These are phyloP conservation scores for Arctium minus DNA, from an alignment of 129 eudicot genomes.

Conservation along the genomic window DNA sequence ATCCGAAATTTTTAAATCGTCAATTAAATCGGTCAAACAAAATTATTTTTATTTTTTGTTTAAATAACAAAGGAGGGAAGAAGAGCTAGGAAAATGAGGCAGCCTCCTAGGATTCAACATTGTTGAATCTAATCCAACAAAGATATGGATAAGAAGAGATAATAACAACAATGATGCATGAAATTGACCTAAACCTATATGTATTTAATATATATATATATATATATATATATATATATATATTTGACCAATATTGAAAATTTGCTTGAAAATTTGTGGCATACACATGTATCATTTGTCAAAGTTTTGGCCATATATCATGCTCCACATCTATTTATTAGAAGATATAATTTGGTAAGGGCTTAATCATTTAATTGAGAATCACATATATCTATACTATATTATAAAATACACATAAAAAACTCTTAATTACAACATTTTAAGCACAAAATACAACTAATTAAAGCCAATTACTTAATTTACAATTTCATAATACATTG, in stretches of 20 bases:
- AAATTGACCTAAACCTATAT: conserved; percentile 20
- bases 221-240: not conserved
- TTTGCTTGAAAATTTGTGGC: conserved; percentile 1
- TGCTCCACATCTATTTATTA: too few species aligned
- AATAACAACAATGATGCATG: conserved; percentile 27
- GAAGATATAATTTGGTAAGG: too few species aligned
- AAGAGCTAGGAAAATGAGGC: conserved; percentile 18
- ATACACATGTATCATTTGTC: conserved; percentile 6
- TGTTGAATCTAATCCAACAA: conserved; percentile 26
- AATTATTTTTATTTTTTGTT: too few species aligned
- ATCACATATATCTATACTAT: too few species aligned
- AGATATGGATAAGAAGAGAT: conserved; percentile 37
- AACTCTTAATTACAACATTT: too few species aligned
- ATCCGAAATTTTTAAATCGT: too few species aligned
- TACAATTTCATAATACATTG: too few species aligned
- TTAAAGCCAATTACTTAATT: too few species aligned
- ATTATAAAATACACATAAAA: too few species aligned
- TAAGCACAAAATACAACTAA: too few species aligned
- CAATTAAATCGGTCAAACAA: not conserved
- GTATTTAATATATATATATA: not conserved
- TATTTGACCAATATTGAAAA: not conserved
- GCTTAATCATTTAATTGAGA: too few species aligned
- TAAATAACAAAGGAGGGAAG: not conserved
- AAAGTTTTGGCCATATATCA: conserved; percentile 10
- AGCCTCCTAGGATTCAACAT: conserved; percentile 29